A percentile compares a stretch with the other conserved stretches of the same genome.
Evolutionary conservation across 1,284 basidiomycete genomes (phyloP).

Genomic region (Thecaphora frezii): DNA sequence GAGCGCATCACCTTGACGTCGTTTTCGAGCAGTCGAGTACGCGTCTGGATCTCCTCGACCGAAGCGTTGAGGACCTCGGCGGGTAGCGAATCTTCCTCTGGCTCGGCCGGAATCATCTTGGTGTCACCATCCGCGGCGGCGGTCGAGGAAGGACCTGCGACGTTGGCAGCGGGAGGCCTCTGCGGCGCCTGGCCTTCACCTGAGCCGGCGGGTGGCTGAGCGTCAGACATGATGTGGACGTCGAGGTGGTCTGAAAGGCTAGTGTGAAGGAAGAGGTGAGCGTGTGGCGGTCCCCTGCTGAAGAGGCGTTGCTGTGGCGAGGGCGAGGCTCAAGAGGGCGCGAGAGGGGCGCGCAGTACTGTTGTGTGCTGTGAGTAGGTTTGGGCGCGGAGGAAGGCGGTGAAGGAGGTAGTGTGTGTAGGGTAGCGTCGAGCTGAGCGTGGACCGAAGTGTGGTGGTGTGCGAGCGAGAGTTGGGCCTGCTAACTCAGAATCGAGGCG

Average conservation of each 20-base stretch:
- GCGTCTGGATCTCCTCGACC: constrained; percentile 54
- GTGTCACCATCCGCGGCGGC: constrained; percentile 19
- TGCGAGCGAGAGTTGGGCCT: no score
- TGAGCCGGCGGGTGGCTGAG: constrained; percentile 21
- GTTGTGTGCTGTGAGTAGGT: no score
- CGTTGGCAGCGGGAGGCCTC: background rate
- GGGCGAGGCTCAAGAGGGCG: no score
- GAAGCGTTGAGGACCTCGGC: constrained; percentile 51
- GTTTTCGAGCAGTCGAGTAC: constrained; percentile 56
- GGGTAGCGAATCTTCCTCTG: constrained; percentile 37
- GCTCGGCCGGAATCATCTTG: constrained; percentile 33
- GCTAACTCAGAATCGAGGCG: no score
- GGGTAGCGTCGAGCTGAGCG: no score
- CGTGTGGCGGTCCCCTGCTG: no score
- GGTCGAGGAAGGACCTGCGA: background rate
- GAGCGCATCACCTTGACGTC: constrained; percentile 58
- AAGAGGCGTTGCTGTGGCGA: no score
- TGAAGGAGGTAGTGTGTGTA: no score
- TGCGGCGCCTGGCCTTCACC: constrained; percentile 10
- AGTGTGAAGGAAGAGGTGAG: no score
- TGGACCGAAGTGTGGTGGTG: no score
- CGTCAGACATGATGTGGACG: constrained; percentile 22
- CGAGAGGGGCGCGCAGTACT: no score
- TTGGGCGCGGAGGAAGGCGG: no score
- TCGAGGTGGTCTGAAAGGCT: background rate